phyloP scores from a whole-genome alignment of 768 basidiomycete genomes.

The Chiua virens region DNA sequence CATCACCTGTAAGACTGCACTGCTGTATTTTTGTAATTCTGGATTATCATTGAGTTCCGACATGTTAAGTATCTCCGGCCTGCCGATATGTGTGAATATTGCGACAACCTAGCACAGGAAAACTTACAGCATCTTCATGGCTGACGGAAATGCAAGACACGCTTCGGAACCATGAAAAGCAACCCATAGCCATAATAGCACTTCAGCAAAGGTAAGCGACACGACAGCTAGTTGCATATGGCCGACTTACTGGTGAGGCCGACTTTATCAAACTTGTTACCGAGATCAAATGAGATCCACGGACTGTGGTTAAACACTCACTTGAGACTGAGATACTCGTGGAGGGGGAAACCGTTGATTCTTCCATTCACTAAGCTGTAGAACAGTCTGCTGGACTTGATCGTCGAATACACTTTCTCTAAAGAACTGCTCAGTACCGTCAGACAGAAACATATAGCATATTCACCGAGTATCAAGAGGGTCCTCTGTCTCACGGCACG shows the following conservation, averaged over 20 bases:
- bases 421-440: conserved; percentile 2
- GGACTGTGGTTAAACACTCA: conserved; percentile 21
- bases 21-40: conserved; percentile 80
- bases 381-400: conserved; percentile 55
- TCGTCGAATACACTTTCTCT: conserved; percentile 58
- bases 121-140: conserved; percentile 73
- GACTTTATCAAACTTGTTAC: conserved; percentile 76
- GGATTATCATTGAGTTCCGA: conserved; percentile 85
- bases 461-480: conserved; percentile 61
- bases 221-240: neutral
- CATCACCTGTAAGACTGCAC: conserved; percentile 76
- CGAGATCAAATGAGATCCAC: conserved; percentile 11
- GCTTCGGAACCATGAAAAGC: conserved; percentile 76
- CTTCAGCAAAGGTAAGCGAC: conserved; percentile 38
- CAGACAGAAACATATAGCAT: neutral
- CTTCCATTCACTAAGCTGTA: conserved; percentile 66
- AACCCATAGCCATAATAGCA: conserved; percentile 78
- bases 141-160: conserved; percentile 73
- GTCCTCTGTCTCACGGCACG: conserved; percentile 52
- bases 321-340: conserved; percentile 79
- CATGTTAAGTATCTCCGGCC: conserved; percentile 88
- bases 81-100: conserved; percentile 30
- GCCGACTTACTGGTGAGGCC: conserved; percentile 67
- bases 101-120: neutral
- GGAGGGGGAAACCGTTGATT: conserved; percentile 81